Percentiles rank a stretch among this genome's conserved stretches.
Conservation (phyloP, 371 early-diverging fungal species). For the Actinomortierella wolfii region DNA sequence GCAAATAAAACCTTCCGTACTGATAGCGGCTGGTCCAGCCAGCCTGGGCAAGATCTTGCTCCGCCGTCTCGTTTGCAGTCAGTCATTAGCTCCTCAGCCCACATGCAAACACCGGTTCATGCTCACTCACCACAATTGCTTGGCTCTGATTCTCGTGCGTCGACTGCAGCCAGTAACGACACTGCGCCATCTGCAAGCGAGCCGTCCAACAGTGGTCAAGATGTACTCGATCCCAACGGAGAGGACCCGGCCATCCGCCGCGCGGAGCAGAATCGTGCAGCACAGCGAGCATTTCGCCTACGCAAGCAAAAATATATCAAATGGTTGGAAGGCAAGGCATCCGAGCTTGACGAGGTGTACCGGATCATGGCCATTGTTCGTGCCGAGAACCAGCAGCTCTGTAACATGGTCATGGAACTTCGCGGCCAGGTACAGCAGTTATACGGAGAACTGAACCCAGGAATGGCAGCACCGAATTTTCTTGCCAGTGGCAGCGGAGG, state of each 20-base stretch:
- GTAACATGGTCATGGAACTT: conserved; percentile 21
- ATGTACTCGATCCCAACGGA: neutral
- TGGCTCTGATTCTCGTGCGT: too few relatives aligned
- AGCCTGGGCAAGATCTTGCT: too few relatives aligned
- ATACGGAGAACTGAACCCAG: neutral
- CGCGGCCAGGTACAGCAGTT: conserved; percentile 6
- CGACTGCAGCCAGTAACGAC: too few relatives aligned
- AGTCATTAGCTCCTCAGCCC: too few relatives aligned
- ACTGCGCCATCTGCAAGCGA: too few relatives aligned
- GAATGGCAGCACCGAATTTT: neutral
- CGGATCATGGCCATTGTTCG: conserved; percentile 33
- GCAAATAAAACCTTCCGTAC: too few relatives aligned
- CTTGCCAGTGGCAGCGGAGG: too few relatives aligned
- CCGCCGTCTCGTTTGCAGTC: too few relatives aligned
- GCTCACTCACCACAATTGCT: too few relatives aligned
- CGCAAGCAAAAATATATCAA: conserved; percentile 67
- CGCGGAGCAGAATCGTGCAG: conserved; percentile 70
- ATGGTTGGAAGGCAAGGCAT: conserved; percentile 63
- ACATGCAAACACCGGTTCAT: too few relatives aligned
- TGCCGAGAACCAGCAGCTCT: conserved; percentile 32
- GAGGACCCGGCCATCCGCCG: conserved; percentile 38
- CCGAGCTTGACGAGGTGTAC: conserved; percentile 55
- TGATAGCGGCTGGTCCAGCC: too few relatives aligned
- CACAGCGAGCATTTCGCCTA: conserved; percentile 71
- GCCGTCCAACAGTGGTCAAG: too few relatives aligned